These are phyloP conservation scores for Aspergillus novofumigatus DNA, from an alignment of 2,329 filamentous ascomycete genomes.

Conservation along the genomic window DNA sequence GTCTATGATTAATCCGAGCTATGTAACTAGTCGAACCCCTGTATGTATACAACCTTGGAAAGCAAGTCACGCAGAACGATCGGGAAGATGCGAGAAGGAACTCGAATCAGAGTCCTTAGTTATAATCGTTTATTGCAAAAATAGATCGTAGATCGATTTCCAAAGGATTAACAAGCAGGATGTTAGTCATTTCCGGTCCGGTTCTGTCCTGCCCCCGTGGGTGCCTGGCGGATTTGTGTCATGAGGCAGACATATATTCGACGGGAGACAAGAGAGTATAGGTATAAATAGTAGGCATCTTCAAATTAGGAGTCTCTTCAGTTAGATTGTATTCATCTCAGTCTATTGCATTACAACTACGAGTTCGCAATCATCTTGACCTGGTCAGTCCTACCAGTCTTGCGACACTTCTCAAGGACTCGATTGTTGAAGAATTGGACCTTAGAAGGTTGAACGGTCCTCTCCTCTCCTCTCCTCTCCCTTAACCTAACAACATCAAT, in stretches of 20 bases:
- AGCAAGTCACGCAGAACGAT: not conserved
- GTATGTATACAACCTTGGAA: not conserved
- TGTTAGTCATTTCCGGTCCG: not conserved
- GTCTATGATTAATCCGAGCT: no score
- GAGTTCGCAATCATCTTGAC: not conserved
- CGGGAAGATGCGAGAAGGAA: not conserved
- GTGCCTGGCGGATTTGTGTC: not conserved
- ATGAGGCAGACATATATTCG: not conserved
- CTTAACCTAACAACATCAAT: conserved; percentile 18
- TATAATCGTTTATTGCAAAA: not conserved
- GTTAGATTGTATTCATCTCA: not conserved
- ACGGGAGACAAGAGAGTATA: not conserved
- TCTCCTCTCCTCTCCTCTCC: not conserved
- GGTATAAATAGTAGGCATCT: not conserved
- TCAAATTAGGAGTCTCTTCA: not conserved
- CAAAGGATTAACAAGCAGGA: not conserved
- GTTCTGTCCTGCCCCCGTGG: not conserved
- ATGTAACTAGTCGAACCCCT: not conserved
- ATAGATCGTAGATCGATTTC: not conserved
- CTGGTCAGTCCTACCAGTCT: not conserved
- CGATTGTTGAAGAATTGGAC: not conserved
- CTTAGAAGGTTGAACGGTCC: not conserved
- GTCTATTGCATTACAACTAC: not conserved
- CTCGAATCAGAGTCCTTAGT: not conserved
- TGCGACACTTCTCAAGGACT: not conserved